Evolutionary conservation across 257 asterid genomes (phyloP).

Genomic region (Agastache rugosa): DNA sequence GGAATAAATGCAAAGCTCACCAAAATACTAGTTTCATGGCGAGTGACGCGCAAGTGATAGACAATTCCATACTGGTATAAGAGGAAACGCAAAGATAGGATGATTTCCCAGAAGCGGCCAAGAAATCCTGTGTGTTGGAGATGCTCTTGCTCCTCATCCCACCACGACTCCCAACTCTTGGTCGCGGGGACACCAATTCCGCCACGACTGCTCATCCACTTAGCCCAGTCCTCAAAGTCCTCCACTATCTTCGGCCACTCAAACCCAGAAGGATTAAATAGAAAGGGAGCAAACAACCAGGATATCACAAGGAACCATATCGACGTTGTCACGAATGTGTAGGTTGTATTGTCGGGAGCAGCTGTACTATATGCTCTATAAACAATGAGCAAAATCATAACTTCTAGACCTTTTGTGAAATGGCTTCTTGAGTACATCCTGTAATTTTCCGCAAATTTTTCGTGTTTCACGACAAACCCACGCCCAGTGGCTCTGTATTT

Average conservation of each 20-base stretch:
- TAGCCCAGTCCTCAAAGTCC: conserved; percentile 90
- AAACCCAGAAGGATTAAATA: conserved; percentile 93
- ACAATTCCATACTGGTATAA: conserved; percentile 89
- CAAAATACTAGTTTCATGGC: conserved; percentile 59
- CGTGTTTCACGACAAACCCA: conserved; percentile 94
- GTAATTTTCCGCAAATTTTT: conserved; percentile 89
- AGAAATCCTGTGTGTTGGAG: conserved; percentile 68
- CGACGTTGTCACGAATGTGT: conserved; percentile 54
- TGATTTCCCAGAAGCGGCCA: conserved; percentile 74
- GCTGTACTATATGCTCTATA: conserved; percentile 64
- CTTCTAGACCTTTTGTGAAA: conserved; percentile 85
- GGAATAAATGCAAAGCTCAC: conserved; percentile 47
- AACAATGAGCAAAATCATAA: conserved; percentile 70
- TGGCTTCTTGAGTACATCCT: conserved; percentile 97
- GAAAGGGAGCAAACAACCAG: conserved; percentile 92
- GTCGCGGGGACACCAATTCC: conserved; percentile 89
- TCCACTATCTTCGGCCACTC: conserved; percentile 99
- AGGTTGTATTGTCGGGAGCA: conserved; percentile 38
- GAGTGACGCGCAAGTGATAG: conserved; percentile 78
- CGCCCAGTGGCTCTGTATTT: conserved; percentile 98
- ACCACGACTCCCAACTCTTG: conserved; percentile 99
- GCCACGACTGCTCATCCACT: conserved; percentile 82
- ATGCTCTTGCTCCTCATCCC: conserved; percentile 97
- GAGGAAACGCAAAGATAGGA: conserved; percentile 80
- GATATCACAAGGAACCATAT: conserved; percentile 91